Evolutionary conservation across 306 rosid genomes (phyloP).

Genomic region (Citrullus colocynthis): DNA sequence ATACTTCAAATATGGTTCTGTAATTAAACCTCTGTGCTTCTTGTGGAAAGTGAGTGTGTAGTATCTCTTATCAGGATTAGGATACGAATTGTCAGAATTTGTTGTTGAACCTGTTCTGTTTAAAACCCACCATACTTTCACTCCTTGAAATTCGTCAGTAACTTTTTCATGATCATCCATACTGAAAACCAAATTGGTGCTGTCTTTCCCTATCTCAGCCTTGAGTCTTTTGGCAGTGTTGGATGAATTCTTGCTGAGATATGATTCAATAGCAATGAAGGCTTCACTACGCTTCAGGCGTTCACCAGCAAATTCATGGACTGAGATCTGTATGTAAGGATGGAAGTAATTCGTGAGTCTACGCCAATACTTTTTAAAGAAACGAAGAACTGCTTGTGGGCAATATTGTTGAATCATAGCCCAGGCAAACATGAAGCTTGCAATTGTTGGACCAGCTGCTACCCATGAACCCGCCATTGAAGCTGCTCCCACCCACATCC

Average conservation of each 20-base stretch:
- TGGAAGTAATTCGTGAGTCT: slow-evolving; percentile 37
- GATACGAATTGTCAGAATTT: slow-evolving; percentile 46
- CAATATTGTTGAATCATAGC: slow-evolving; percentile 83
- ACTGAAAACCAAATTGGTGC: slow-evolving; percentile 46
- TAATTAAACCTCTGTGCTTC: slow-evolving; percentile 37
- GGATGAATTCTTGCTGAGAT: slow-evolving; percentile 65
- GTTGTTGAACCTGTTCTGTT: slow-evolving; percentile 30
- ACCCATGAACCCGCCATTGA: slow-evolving; percentile 23
- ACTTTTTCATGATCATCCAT: slow-evolving; percentile 80
- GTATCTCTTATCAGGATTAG: slow-evolving; percentile 55
- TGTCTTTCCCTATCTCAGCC: slow-evolving; percentile 70
- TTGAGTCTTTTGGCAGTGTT: slow-evolving; percentile 64
- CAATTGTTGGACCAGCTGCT: slow-evolving; percentile 65
- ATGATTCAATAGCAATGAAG: slow-evolving; percentile 61
- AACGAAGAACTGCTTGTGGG: slow-evolving; percentile 45
- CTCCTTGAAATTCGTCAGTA: slow-evolving; percentile 44
- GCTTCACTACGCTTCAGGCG: slow-evolving; percentile 73
- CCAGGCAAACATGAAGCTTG: slow-evolving; percentile 74
- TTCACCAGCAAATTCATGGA: slow-evolving; percentile 70
- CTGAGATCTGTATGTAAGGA: slow-evolving; percentile 58
- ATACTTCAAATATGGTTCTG: slow-evolving; percentile 47
- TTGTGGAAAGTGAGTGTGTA: slow-evolving; percentile 53
- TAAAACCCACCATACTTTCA: slow-evolving; percentile 49
- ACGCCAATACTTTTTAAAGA: slow-evolving; percentile 33
- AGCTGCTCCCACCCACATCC: not conserved